phyloP scores from a whole-genome alignment of 352 stramenopile species.

The Thalassiosira exigua region DNA sequence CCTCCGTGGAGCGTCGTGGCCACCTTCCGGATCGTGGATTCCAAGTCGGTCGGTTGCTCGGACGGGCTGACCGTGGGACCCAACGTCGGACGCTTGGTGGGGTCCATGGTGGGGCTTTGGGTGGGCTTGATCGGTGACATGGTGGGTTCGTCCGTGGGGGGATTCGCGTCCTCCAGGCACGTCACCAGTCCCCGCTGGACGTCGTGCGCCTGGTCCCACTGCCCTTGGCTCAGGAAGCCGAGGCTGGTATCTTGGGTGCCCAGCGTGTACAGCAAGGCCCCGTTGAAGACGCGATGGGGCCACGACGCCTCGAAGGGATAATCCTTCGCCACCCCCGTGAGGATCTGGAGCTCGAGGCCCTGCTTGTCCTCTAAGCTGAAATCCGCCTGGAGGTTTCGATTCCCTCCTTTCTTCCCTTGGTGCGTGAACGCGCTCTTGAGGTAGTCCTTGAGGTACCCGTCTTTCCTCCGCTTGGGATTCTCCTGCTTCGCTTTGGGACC shows the following conservation, averaged over 20 bases:
- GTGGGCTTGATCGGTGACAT: too few relatives aligned
- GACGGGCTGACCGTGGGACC: too few relatives aligned
- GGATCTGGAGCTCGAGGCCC: slow-evolving; percentile 27
- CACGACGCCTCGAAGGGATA: slow-evolving; percentile 45
- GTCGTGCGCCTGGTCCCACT: not conserved
- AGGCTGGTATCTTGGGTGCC: slow-evolving; percentile 18
- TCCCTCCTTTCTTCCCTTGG: too few relatives aligned
- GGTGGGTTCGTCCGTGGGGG: too few relatives aligned
- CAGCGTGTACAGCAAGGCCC: slow-evolving; percentile 34
- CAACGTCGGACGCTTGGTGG: slow-evolving; percentile 10
- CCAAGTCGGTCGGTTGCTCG: slow-evolving; percentile 1
- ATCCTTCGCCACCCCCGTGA: slow-evolving; percentile 49
- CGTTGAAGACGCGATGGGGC: slow-evolving; percentile 51
- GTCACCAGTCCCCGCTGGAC: slow-evolving; percentile 32
- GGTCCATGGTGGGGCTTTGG: not conserved
- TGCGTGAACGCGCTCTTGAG: too few relatives aligned
- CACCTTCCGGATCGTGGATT: slow-evolving; percentile 29
- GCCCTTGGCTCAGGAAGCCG: slow-evolving; percentile 8
- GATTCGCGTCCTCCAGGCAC: slow-evolving; percentile 28
- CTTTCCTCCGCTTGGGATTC: too few relatives aligned
- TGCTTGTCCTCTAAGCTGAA: too few relatives aligned
- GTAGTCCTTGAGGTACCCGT: too few relatives aligned
- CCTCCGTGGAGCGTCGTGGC: slow-evolving; percentile 40
- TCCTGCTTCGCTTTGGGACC: too few relatives aligned
- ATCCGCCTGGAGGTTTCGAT: not conserved